These are phyloP conservation scores for Lepidium aucheri DNA, from an alignment of 345 rosid genomes.

Conservation along the genomic window DNA sequence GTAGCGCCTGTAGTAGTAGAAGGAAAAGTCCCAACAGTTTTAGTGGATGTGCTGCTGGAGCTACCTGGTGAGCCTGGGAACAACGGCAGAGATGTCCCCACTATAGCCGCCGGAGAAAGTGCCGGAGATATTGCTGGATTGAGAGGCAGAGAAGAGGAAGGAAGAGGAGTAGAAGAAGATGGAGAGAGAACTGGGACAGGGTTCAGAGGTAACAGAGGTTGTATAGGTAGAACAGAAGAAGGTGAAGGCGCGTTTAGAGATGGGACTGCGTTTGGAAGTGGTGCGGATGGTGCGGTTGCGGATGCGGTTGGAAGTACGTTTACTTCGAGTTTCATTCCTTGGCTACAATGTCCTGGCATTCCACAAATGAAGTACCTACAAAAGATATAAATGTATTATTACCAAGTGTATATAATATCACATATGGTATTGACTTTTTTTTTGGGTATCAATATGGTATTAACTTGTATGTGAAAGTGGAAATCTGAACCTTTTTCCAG, in stretches of 20 bases:
- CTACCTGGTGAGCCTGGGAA: conserved; percentile 25
- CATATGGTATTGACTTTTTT: too few relatives aligned
- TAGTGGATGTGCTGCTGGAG: conserved; percentile 22
- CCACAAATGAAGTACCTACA: conserved; percentile 71
- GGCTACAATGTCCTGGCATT: conserved; percentile 50
- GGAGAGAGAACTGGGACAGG: conserved; percentile 20
- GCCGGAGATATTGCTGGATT: conserved; percentile 11
- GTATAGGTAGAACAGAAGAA: conserved; percentile 24
- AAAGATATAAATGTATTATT: too few relatives aligned
- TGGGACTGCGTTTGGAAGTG: conserved; percentile 23
- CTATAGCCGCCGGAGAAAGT: conserved; percentile 13
- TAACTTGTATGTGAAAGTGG: background rate
- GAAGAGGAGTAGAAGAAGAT: conserved; percentile 26
- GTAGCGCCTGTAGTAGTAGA: conserved; percentile 5
- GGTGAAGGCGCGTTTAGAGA: conserved; percentile 24
- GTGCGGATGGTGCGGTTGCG: conserved; percentile 20
- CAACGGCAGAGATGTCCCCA: conserved; percentile 23
- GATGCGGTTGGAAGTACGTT: conserved; percentile 33
- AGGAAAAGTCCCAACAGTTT: conserved; percentile 27
- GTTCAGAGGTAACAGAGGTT: conserved; percentile 25
- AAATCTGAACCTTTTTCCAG: conserved; percentile 47
- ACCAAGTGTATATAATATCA: too few relatives aligned
- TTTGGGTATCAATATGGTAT: background rate
- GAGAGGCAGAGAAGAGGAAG: conserved; percentile 27
- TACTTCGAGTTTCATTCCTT: conserved; percentile 69